Conservation (phyloP, 768 basidiomycete genomes). For the Xerocomellus intermedius region DNA sequence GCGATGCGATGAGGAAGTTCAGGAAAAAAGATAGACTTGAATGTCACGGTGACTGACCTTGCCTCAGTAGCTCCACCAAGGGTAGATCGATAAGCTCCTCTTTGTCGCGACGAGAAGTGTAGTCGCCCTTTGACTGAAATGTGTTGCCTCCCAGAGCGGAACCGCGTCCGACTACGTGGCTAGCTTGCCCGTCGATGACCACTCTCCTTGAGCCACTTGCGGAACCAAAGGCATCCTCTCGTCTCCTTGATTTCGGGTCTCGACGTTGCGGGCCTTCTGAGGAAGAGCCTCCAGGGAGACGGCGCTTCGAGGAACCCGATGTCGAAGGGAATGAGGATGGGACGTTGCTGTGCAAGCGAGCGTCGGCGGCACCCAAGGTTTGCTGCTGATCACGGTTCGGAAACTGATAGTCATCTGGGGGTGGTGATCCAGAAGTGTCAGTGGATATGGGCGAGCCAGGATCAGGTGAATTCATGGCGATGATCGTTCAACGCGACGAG, state of each 20-base stretch:
- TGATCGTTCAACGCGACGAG: background rate
- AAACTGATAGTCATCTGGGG: conserved; percentile 36
- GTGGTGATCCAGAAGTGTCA: conserved; percentile 38
- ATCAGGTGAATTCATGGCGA: conserved; percentile 37
- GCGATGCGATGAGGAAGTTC: background rate
- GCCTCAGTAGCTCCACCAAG: conserved; percentile 53
- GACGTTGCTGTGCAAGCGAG: conserved; percentile 18
- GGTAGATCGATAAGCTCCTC: conserved; percentile 52
- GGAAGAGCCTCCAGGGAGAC: conserved; percentile 48
- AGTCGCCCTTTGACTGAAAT: conserved; percentile 34
- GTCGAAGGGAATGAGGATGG: conserved; percentile 21
- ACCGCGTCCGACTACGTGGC: conserved; percentile 6
- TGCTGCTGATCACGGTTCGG: conserved; percentile 32
- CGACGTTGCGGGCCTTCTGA: conserved; percentile 43
- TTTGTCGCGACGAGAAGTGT: conserved; percentile 48
- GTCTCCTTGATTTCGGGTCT: conserved; percentile 50
- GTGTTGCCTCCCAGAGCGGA: conserved; percentile 18
- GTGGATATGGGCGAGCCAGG: conserved; percentile 37
- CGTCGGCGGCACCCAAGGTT: conserved; percentile 15
- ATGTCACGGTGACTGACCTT: conserved; percentile 37
- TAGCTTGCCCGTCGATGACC: conserved; percentile 22
- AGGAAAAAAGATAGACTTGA: conserved; percentile 1
- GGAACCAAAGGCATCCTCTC: conserved; percentile 39
- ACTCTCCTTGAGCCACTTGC: conserved; percentile 23
- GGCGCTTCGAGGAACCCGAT: conserved; percentile 46